Percentiles rank a stretch among this genome's conserved stretches.
Evolutionary conservation across 768 basidiomycete genomes (phyloP).

Genomic region (Termitomyces eurrhizus): DNA sequence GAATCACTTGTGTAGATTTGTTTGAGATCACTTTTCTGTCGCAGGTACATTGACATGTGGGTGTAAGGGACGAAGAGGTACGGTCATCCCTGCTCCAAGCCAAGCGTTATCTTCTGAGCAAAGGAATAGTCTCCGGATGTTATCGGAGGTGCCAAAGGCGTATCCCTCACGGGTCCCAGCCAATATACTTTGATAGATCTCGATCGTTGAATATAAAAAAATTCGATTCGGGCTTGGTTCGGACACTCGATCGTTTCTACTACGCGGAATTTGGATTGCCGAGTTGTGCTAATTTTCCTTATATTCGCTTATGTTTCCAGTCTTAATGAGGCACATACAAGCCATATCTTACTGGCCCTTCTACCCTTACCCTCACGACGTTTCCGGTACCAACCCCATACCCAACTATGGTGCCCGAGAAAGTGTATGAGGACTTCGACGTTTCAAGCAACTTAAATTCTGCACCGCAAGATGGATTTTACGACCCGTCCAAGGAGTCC

Average conservation of each 20-base stretch:
- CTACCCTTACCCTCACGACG: background rate
- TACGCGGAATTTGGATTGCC: background rate
- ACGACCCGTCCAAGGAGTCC: conserved; percentile 45
- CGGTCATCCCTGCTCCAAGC: background rate
- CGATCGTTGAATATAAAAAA: background rate
- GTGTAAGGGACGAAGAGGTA: background rate
- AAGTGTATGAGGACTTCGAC: conserved; percentile 31
- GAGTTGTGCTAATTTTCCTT: background rate
- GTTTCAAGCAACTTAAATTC: conserved; percentile 25
- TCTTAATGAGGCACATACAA: background rate
- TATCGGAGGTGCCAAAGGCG: background rate
- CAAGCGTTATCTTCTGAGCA: background rate
- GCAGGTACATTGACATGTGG: background rate
- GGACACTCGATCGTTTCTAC: conserved; percentile 1
- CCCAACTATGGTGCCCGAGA: conserved; percentile 25
- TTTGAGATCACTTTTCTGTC: background rate
- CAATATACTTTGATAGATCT: background rate
- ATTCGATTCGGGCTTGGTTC: background rate
- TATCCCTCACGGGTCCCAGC: background rate
- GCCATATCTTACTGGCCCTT: background rate
- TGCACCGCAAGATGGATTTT: conserved; percentile 32
- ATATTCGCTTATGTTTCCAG: background rate
- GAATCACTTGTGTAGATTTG: background rate
- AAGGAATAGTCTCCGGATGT: background rate
- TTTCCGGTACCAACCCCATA: background rate